These are phyloP conservation scores for Plenodomus lindquistii DNA, from an alignment of 2,329 filamentous ascomycete genomes.

Conservation along the genomic window DNA sequence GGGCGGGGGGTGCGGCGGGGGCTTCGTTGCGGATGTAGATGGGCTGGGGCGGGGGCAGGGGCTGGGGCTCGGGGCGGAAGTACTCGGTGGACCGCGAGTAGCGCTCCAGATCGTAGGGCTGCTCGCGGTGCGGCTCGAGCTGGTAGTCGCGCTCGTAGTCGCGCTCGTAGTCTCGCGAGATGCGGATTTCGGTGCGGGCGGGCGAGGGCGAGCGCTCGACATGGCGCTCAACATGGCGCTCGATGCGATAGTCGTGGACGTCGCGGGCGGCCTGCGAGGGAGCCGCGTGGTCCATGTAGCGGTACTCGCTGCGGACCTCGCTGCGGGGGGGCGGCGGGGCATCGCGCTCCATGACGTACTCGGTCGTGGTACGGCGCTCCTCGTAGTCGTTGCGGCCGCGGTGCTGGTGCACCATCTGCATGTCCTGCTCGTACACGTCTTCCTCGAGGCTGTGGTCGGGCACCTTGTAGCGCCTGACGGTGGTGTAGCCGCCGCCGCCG, in stretches of 20 bases:
- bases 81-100: slow-evolving; percentile 60
- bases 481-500: slow-evolving; percentile 53
- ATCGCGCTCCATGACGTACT: slow-evolving; percentile 46
- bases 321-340: slow-evolving; percentile 22
- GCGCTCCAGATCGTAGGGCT: slow-evolving; percentile 50
- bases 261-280: slow-evolving; percentile 52
- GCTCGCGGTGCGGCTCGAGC: slow-evolving; percentile 21
- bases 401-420: slow-evolving; percentile 51
- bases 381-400: slow-evolving; percentile 38
- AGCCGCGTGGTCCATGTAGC: slow-evolving; percentile 42
- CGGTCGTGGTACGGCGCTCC: slow-evolving; percentile 39
- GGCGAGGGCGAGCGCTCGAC: slow-evolving; percentile 51
- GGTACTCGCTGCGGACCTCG: slow-evolving; percentile 41
- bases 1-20: slow-evolving; percentile 36
- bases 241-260: slow-evolving; percentile 55
- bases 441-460: slow-evolving; percentile 51
- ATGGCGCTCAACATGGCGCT: slow-evolving; percentile 49
- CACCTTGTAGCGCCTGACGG: slow-evolving; percentile 64
- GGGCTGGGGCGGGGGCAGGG: slow-evolving; percentile 37
- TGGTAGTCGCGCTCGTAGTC: slow-evolving; percentile 26
- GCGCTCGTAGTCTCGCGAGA: slow-evolving; percentile 38
- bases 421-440: slow-evolving; percentile 52
- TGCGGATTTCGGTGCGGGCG: slow-evolving; percentile 46
- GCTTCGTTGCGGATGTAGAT: slow-evolving; percentile 57
- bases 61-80: slow-evolving; percentile 48